Conservation (phyloP, 1,284 basidiomycete genomes). For the Melampsora americana region DNA sequence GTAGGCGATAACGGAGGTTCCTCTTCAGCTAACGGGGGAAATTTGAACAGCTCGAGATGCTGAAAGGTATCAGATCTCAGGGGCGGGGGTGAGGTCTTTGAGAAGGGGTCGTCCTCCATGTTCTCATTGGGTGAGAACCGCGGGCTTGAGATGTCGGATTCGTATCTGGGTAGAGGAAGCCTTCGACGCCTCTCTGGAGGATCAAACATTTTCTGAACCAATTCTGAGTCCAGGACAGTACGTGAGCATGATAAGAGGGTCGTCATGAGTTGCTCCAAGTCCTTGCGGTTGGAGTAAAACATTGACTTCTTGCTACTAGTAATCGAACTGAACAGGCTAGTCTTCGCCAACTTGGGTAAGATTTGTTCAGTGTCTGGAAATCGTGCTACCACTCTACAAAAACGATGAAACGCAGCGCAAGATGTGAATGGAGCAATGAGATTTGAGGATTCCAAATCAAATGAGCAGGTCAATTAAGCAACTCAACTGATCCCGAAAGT, state of each 20-base stretch:
- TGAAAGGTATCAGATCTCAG: background rate
- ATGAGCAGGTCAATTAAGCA: no score
- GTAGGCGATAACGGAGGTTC: background rate
- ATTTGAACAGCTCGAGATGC: background rate
- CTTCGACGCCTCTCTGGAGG: constrained; percentile 17
- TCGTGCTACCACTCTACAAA: background rate
- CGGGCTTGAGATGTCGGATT: constrained; percentile 10
- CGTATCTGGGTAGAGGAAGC: constrained; percentile 16
- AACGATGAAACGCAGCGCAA: no score
- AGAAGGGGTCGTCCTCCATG: background rate
- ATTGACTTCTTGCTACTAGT: constrained; percentile 20
- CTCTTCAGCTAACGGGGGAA: background rate
- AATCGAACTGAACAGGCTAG: constrained; percentile 28
- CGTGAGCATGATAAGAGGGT: constrained; percentile 13
- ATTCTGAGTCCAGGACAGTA: constrained; percentile 25
- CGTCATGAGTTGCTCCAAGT: constrained; percentile 15
- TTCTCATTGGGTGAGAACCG: background rate
- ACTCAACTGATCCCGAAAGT: constrained; percentile 23
- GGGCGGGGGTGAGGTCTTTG: background rate
- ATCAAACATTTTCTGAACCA: constrained; percentile 20
- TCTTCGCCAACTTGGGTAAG: constrained; percentile 33
- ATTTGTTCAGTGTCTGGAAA: constrained; percentile 26
- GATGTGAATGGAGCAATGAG: background rate
- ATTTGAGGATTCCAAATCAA: no score
- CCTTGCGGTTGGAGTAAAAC: constrained; percentile 10